Conservation (phyloP, 345 rosid species). For the Jatropha curcas region DNA sequence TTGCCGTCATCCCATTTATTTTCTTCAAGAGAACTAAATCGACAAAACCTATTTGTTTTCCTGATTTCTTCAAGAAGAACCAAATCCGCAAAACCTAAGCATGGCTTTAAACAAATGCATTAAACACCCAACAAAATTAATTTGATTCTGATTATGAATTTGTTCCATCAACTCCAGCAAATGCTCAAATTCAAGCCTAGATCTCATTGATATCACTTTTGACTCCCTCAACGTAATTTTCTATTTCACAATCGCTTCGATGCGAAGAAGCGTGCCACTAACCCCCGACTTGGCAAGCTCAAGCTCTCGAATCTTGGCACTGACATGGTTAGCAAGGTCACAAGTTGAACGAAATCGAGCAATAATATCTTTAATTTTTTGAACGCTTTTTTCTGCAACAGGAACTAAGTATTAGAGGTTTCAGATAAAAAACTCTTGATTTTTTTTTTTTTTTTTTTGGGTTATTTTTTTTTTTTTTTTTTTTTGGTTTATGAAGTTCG, state of each 20-base stretch:
- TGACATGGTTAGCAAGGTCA: constrained; percentile 86
- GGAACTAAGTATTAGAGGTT: too few species aligned
- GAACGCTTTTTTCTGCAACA: too few species aligned
- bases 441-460: too few species aligned
- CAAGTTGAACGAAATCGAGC: constrained; percentile 82
- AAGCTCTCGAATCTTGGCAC: constrained; percentile 91
- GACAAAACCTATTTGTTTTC: too few species aligned
- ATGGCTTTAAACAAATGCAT: constrained; percentile 88
- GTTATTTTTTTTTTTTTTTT: too few species aligned
- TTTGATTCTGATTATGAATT: constrained; percentile 34
- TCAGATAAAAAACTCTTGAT: too few species aligned
- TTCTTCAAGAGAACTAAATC: too few species aligned
- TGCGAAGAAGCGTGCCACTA: constrained; percentile 68
- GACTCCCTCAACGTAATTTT: constrained; percentile 83
- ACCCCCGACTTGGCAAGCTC: constrained; percentile 96
- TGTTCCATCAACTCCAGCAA: constrained; percentile 75
- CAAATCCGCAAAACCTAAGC: too few species aligned
- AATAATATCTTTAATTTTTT: too few species aligned
- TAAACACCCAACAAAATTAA: constrained; percentile 74
- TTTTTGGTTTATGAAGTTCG: too few species aligned
- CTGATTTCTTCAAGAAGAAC: too few species aligned
- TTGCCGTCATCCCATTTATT: too few species aligned
- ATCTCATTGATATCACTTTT: constrained; percentile 79
- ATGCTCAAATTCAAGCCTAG: constrained; percentile 74
- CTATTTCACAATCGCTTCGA: constrained; percentile 81